Evolutionary conservation across 2,329 filamentous ascomycete species (phyloP), one percentile per base, ranked within the genome.

Genomic region (Botryotinia convoluta): DNA sequence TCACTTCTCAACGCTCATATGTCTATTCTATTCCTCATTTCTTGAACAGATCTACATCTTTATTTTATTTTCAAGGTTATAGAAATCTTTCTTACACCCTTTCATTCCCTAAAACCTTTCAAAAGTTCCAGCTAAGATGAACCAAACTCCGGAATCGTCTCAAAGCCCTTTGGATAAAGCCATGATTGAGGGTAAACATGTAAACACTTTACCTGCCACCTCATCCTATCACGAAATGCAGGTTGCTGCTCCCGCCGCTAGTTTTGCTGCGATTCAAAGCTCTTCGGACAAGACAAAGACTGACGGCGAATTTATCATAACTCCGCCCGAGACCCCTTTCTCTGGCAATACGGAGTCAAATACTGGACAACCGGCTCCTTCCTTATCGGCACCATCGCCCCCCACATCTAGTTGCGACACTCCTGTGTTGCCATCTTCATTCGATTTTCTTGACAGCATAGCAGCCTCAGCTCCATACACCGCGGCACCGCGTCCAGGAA

Each of bases 181-280:
- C 0, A 18, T 9, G n/a, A 18, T 29, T 18, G n/a, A 29, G 8
- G 14, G 14, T 29, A 0, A 8, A 29, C 3, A 1, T 57, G 14
- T 29, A 18, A 18, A 29, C 1, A 57, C 0, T 4, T 29, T 4
- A 18, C 51, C 51, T 0, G n/a, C 14, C 12, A 57, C n/a, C 51
- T 57, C n/a, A 16, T 18, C 51, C n/a, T 4, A 29, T 32, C n/a
- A 18, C n/a, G 3, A 18, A 29, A 29, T 18, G n/a, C 14, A 57
- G n/a, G 14, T 32, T 0, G n/a, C 14, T 57, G 3, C 5, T 57
- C 51, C 51, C 26, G 7, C n/a, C 51, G 3, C 6, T 6, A 18
- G 16, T 29, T 4, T 2, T 32, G n/a, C 7, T n/a, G 6, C 51
- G 6, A 57, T 32, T 29, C 51, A 32, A 57, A 8, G n/a, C 14